A percentile compares a stretch with the other conserved stretches of the same genome.
Conservation (phyloP, 306 rosid genomes). For the Prunus mongolica region DNA sequence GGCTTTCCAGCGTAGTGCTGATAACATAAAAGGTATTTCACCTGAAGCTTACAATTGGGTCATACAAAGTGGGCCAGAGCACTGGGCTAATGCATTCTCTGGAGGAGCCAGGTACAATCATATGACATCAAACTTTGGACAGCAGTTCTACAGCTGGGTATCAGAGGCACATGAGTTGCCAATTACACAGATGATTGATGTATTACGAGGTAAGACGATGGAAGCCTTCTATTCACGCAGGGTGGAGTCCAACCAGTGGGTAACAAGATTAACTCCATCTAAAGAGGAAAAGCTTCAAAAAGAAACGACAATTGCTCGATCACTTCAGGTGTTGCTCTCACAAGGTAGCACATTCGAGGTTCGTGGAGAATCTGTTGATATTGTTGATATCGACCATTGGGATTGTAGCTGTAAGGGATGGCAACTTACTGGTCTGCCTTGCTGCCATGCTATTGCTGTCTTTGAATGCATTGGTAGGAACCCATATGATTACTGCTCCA, state of each 20-base stretch:
- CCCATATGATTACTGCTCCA: slow-evolving; percentile 79
- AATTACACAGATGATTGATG: slow-evolving; percentile 89
- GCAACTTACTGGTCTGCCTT: slow-evolving; percentile 87
- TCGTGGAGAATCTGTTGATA: slow-evolving; percentile 72
- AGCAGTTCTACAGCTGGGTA: slow-evolving; percentile 81
- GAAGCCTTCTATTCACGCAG: slow-evolving; percentile 61
- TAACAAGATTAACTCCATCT: slow-evolving; percentile 73
- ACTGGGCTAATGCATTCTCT: slow-evolving; percentile 87
- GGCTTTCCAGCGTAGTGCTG: slow-evolving; percentile 61
- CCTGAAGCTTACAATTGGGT: slow-evolving; percentile 93
- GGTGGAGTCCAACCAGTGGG: slow-evolving; percentile 70
- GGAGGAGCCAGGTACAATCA: slow-evolving; percentile 79
- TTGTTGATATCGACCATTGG: slow-evolving; percentile 77
- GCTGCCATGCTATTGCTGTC: slow-evolving; percentile 90
- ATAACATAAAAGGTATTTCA: slow-evolving; percentile 79
- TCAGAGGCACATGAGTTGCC: slow-evolving; percentile 95
- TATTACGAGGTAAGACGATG: slow-evolving; percentile 82
- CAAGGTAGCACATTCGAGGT: slow-evolving; percentile 69
- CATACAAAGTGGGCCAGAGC: slow-evolving; percentile 72
- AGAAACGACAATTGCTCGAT: slow-evolving; percentile 49
- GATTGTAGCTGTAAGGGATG: slow-evolving; percentile 90
- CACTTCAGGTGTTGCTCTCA: slow-evolving; percentile 62
- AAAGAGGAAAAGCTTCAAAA: slow-evolving; percentile 68
- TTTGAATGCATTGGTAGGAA: slow-evolving; percentile 55
- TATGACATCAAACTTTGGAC: slow-evolving; percentile 75